Base-by-base conservation (phyloP, 2,329 filamentous ascomycete genomes). In the Aspergillus niger region DNA sequence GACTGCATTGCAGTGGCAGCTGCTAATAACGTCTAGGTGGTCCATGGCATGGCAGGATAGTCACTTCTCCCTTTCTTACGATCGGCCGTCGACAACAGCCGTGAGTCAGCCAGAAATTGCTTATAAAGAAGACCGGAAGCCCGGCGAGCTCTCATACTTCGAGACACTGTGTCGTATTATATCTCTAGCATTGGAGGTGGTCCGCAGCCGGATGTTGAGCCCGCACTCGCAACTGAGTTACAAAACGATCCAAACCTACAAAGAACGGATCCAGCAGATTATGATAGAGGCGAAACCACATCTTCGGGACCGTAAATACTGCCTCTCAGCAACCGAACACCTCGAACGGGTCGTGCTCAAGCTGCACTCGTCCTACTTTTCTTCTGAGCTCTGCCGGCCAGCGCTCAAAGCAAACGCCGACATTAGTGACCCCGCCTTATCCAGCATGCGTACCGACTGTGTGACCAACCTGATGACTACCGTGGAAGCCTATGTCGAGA, bases 41-140 rank as follows among this genome's bases (percentile, higher is more conserved):
- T 84, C 84, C 2, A 80, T 88, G 64, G 80, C 87, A 32, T 88
- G 86, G 86, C 86, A 88, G 69, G 86, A 88, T 66, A 86, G 84
- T 58, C 78, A 88, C 50, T 81, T 88, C 24, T 87, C 85, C 8
- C 82, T 88, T 32, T 87, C 85, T 2, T 88, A 87, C 67, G 86
- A 88, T 66, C 76, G 86, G 39, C 81, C 81, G 1, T 84, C 84
- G 2, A 83, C 82, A 13, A 82, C 78, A 26, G 83, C 83, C 5
- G 82, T 84, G n/a, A 76, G 80, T 55, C 81, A 82, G 61, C 79
- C 80, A 1, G 79, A 81, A 49, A 83, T 83, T 8, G 77, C 82
- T 26, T 79, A 84, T 69, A 74, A 77, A 64, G 75, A 79, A 15
- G 77, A 78, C 44, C 81, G 81, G 10, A 76, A 76, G 36, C 76